A percentile compares a stretch with the other conserved stretches of the same genome.
These are phyloP conservation scores for Aspergillus cavernicola DNA, from an alignment of 495 filamentous ascomycete species.

Conservation along the genomic window DNA sequence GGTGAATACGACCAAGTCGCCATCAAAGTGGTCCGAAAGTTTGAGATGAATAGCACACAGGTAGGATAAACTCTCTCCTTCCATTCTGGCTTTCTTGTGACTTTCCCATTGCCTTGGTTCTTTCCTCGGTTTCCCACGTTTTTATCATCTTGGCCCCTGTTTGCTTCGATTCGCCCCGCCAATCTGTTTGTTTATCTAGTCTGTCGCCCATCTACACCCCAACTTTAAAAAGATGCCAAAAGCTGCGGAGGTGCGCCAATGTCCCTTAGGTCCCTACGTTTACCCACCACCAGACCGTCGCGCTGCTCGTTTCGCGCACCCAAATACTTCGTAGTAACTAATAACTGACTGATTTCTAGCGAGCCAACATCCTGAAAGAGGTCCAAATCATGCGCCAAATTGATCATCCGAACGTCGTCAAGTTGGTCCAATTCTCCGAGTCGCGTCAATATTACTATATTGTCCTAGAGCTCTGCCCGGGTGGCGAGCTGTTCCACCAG, in stretches of 20 bases:
- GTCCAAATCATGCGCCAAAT: slow-evolving; percentile 98
- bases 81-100: slow-evolving; percentile 13
- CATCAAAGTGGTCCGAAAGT: slow-evolving; percentile 98
- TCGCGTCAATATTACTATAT: slow-evolving; percentile 96
- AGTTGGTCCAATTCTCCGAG: slow-evolving; percentile 89
- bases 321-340: background rate
- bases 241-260: slow-evolving; percentile 90
- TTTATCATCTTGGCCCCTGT: background rate
- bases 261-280: slow-evolving; percentile 22
- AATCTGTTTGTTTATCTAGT: slow-evolving; percentile 51
- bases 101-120: background rate
- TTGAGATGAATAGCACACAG: slow-evolving; percentile 97
- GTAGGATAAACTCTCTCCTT: slow-evolving; percentile 49
- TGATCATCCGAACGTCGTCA: slow-evolving; percentile 93
- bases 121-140: background rate
- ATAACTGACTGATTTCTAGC: slow-evolving; percentile 46
- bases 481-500: slow-evolving; percentile 96
- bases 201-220: slow-evolving; percentile 84
- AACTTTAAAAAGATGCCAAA: slow-evolving; percentile 92
- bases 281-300: slow-evolving; percentile 13
- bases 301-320: background rate
- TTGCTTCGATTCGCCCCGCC: slow-evolving; percentile 25
- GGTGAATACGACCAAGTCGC: slow-evolving; percentile 76
- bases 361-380: slow-evolving; percentile 96
- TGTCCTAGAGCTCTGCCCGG: slow-evolving; percentile 89